Base-by-base conservation (phyloP, 164 flowering plant genomes). In the Euptelea pleiosperma region DNA sequence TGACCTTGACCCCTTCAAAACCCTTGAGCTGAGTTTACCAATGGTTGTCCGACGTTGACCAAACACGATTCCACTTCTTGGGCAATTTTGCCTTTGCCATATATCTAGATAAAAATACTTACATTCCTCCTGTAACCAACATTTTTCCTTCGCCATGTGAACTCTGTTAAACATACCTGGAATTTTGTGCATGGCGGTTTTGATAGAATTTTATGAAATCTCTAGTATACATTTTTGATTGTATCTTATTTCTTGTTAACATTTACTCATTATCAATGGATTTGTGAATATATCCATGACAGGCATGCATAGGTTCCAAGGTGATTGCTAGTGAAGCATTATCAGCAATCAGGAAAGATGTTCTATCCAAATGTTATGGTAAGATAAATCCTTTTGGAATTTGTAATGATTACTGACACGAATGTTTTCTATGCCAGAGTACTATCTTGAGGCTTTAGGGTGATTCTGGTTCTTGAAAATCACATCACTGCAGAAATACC, bases 271-370 rank as follows among this genome's bases (percentile, higher is more conserved):
- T 42, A 26, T 31, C 12, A 57, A 11, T 9, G 7, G 16, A 41
- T 43, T n/a, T 46, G 16, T 57, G 2, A 11, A 41, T 11, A 41
- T 61, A 14, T 40, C n/a, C 19, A 44, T 65, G 64, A 44, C 88
- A 92, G 98, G 98, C 98, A 64, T 80, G 87, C 74, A 84, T 92
- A 54, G 98, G 98, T 41, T 6, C 96, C 36, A 92, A 92, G 73
- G 96, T 92, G 58, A 82, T 93, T 67, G 97, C 97, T 18, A 92
- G 98, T 62, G 98, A 92, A 75, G 36, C 96, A 60, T 69, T 92
- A 41, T 85, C 98, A 34, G 98, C 98, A 12, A 86, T 92, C 44
- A 77, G 96, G 71, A 92, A 92, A 71, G 98, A 89, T 75, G 98
- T 93, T 47, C 70, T 86, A 26, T 75, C 98, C 47, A 93, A 93